These are phyloP conservation scores for Aspergillus heteromorphus DNA, from an alignment of 495 filamentous ascomycete genomes.

Conservation along the genomic window DNA sequence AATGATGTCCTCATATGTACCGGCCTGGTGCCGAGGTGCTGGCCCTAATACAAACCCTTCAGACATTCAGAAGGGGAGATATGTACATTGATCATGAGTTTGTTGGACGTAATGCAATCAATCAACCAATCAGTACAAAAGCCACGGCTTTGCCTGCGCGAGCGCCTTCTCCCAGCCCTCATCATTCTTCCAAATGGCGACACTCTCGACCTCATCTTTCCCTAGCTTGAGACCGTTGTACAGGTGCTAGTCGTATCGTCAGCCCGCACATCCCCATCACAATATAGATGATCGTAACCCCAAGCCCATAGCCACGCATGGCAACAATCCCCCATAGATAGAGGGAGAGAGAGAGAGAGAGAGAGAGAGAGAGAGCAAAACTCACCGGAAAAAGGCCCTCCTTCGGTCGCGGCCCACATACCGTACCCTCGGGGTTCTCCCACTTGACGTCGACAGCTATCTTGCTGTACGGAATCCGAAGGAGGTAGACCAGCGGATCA, in stretches of 20 bases:
- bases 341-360: no score
- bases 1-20: no score
- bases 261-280: background rate
- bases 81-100: conserved; percentile 7
- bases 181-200: conserved; percentile 41
- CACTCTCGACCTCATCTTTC: conserved; percentile 39
- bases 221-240: conserved; percentile 43
- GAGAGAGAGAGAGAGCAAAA: no score
- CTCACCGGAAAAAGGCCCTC: conserved; percentile 45
- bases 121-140: conserved; percentile 23
- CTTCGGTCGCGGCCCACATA: conserved; percentile 34
- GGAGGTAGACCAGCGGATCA: conserved; percentile 67
- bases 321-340: no score
- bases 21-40: background rate
- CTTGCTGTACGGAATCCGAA: conserved; percentile 70
- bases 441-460: conserved; percentile 32
- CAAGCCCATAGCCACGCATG: background rate
- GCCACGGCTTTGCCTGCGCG: conserved; percentile 34
- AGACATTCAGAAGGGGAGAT: background rate
- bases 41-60: background rate
- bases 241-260: conserved; percentile 27
- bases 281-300: background rate
- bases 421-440: conserved; percentile 38
- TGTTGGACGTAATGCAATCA: conserved; percentile 10
- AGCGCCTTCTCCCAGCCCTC: conserved; percentile 41